phyloP scores from a whole-genome alignment of 2,329 filamentous ascomycete genomes.

The Ceratocystis destructans region DNA sequence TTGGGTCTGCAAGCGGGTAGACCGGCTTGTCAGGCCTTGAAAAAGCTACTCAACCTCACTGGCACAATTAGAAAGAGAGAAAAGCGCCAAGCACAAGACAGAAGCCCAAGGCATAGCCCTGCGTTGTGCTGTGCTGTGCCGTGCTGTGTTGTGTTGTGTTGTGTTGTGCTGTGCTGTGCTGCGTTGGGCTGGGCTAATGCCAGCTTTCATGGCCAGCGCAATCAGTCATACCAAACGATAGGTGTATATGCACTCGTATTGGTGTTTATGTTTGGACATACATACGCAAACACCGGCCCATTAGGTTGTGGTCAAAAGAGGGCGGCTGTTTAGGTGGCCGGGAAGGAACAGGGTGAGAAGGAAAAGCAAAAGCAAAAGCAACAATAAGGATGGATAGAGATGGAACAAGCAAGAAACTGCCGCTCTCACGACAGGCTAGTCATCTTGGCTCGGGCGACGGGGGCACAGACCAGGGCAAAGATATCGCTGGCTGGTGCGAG shows the following conservation, averaged over 20 bases:
- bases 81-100: background rate
- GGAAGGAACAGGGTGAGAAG: background rate
- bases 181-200: background rate
- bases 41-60: background rate
- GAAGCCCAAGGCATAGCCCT: background rate
- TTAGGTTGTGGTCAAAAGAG: background rate
- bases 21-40: background rate
- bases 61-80: background rate
- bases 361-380: background rate
- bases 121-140: too few relatives aligned
- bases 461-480: background rate
- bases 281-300: background rate
- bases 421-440: background rate
- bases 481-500: slow-evolving; percentile 2
- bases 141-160: too few relatives aligned
- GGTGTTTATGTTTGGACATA: background rate
- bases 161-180: too few relatives aligned
- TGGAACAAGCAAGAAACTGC: background rate
- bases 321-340: background rate
- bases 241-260: background rate
- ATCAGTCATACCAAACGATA: background rate
- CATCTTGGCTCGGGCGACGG: background rate
- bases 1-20: background rate
- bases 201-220: background rate
- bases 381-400: background rate